These are phyloP conservation scores for Xylariaceae sp. DNA, from an alignment of 2,329 filamentous ascomycete species.

Conservation along the genomic window DNA sequence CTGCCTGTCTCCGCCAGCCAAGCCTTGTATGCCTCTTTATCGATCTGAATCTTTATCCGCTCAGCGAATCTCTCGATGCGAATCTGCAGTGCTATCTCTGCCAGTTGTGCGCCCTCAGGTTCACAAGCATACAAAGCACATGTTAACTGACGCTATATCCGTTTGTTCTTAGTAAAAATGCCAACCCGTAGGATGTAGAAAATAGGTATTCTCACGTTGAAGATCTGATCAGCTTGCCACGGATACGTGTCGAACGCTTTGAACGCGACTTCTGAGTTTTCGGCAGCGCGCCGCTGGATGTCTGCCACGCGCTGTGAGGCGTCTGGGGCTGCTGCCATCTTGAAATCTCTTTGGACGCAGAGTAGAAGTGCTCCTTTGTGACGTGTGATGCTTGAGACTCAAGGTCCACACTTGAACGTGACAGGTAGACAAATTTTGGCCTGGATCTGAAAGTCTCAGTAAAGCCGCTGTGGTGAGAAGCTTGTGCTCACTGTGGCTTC, in stretches of 20 bases:
- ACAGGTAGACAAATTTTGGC: too few species aligned
- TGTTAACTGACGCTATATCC: constrained; percentile 12
- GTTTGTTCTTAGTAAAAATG: neutral
- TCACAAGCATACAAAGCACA: constrained; percentile 13
- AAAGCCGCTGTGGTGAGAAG: too few species aligned
- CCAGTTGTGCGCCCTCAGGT: constrained; percentile 14
- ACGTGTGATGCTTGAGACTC: too few species aligned
- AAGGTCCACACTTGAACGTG: too few species aligned
- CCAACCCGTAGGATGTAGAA: neutral
- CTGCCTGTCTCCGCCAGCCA: constrained; percentile 23
- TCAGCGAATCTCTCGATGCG: constrained; percentile 29
- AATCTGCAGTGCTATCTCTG: constrained; percentile 23
- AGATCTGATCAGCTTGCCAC: constrained; percentile 30
- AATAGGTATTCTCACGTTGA: constrained; percentile 23
- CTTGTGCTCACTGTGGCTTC: too few species aligned
- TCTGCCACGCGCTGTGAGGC: constrained; percentile 15
- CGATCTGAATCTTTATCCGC: constrained; percentile 27
- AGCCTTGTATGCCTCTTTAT: constrained; percentile 25
- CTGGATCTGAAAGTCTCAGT: too few species aligned
- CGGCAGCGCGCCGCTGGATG: constrained; percentile 26
- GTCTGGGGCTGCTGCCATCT: constrained; percentile 21
- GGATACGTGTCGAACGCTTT: constrained; percentile 31
- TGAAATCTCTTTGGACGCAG: neutral
- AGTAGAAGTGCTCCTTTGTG: too few species aligned
- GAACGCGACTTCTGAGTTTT: constrained; percentile 27